Conservation (phyloP, 2,329 filamentous ascomycete species). For the Cercospora zeae-maydis region DNA sequence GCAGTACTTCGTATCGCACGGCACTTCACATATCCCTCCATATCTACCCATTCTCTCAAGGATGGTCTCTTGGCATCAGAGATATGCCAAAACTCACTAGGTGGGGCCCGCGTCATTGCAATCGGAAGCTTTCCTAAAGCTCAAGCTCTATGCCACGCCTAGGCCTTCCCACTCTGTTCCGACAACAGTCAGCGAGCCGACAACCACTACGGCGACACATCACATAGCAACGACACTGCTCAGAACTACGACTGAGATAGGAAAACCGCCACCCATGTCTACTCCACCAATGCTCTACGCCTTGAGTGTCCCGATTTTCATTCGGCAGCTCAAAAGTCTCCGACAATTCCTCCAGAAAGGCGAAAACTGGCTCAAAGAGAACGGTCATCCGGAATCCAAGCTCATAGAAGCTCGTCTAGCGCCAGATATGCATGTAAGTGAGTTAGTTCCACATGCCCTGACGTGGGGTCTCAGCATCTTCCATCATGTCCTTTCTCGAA, state of each 20-base stretch:
- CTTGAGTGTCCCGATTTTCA: slow-evolving; percentile 40
- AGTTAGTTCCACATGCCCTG: neutral
- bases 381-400: slow-evolving; percentile 36
- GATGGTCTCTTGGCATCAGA: neutral
- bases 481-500: neutral
- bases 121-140: neutral
- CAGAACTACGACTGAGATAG: neutral
- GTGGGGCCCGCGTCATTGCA: neutral
- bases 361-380: slow-evolving; percentile 41
- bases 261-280: neutral
- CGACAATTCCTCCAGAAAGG: slow-evolving; percentile 45
- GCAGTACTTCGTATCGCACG: neutral
- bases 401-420: slow-evolving; percentile 43
- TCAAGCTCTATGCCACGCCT: neutral
- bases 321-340: slow-evolving; percentile 44
- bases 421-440: slow-evolving; percentile 46
- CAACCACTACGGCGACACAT: neutral
- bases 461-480: neutral
- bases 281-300: slow-evolving; percentile 16
- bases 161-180: neutral
- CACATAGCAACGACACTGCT: neutral
- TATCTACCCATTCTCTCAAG: neutral
- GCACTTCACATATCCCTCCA: neutral
- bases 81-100: neutral
- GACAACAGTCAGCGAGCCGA: neutral